Evolutionary conservation across 768 basidiomycete genomes (phyloP), one percentile per base, ranked within the genome.

Genomic region (Fibroporia radiculosa): DNA sequence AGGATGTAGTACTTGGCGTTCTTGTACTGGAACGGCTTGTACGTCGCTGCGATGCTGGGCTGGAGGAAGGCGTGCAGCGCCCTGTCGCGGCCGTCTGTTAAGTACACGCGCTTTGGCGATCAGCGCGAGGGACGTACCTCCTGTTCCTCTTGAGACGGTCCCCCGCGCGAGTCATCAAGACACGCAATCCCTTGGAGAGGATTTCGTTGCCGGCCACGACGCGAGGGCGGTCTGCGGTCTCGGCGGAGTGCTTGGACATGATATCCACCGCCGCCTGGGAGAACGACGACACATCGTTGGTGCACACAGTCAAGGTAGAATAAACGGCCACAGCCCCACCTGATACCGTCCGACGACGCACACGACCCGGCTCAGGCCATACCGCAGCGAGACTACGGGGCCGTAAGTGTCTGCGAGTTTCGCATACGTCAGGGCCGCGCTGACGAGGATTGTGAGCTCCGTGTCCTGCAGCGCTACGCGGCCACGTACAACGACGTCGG

Each of bases 381-480:
- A 65, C 0, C 74, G 68, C 2, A 83, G 58, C 0, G 75, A 71
- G 51, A 81, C 78, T 6, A 83, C 65, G 0, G 80, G 75, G 0
- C 81, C 82, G 49, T 82, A 82, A 49, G 71, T 56, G 54, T 78
- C 68, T 6, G 74, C 71, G 74, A 78, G 80, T 49, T 75, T 69
- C 28, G 77, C 73, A 43, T 42, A 56, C 18, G 51, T 41, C 5
- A 42, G 39, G 4, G 33, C 42, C 19, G 50, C 45, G 36, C 28
- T 24, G 18, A 10, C 3, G 19, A 16, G 1, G 18, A 18, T 1
- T 1, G 19, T 43, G 1, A 46, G 35, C 19, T 18, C 2, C 7
- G 12, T 6, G n/a, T n/a, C n/a, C 18, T 46, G 3, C 1, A 13
- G 14, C n/a, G 7, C 6, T n/a, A 26, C 10, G 24, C 2, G 3